Evolutionary conservation across 768 basidiomycete genomes (phyloP).

Genomic region (Suillus sp.): DNA sequence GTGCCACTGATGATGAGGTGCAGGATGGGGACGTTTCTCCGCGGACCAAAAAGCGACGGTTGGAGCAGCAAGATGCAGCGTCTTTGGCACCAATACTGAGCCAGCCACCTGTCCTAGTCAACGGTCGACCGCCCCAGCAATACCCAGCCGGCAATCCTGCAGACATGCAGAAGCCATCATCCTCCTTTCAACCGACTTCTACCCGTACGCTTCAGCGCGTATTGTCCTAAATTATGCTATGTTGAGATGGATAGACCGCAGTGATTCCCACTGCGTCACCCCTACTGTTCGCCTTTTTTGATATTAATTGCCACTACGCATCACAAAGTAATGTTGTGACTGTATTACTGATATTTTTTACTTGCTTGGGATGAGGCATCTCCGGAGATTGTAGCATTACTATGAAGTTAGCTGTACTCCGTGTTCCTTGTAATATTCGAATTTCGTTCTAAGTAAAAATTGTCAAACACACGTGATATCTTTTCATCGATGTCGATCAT

Average conservation of each 20-base stretch:
- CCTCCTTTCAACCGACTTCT: background rate
- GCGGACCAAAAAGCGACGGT: slow-evolving; percentile 29
- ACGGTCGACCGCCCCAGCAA: slow-evolving; percentile 35
- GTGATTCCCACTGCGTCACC: no score
- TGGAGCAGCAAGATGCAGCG: slow-evolving; percentile 15
- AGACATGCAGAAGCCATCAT: background rate
- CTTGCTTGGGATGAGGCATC: background rate
- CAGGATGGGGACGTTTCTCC: slow-evolving; percentile 20
- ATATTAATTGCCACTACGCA: background rate
- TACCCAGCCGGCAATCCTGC: slow-evolving; percentile 27
- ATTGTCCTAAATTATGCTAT: background rate
- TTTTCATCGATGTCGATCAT: background rate
- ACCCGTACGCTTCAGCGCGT: background rate
- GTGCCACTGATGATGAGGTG: slow-evolving; percentile 17
- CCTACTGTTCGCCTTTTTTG: background rate
- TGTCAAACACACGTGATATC: slow-evolving; percentile 1
- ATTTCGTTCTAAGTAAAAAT: background rate
- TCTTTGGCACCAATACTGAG: slow-evolving; percentile 11
- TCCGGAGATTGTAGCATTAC: slow-evolving; percentile 2
- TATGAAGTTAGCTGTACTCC: background rate
- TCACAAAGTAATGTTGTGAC: slow-evolving; percentile 4
- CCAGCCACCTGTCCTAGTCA: slow-evolving; percentile 25
- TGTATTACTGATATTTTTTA: slow-evolving; percentile 3
- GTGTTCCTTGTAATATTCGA: background rate
- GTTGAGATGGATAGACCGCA: background rate